Conservation (phyloP, 1,139 yeast species). For the Hansenula sp. region DNA sequence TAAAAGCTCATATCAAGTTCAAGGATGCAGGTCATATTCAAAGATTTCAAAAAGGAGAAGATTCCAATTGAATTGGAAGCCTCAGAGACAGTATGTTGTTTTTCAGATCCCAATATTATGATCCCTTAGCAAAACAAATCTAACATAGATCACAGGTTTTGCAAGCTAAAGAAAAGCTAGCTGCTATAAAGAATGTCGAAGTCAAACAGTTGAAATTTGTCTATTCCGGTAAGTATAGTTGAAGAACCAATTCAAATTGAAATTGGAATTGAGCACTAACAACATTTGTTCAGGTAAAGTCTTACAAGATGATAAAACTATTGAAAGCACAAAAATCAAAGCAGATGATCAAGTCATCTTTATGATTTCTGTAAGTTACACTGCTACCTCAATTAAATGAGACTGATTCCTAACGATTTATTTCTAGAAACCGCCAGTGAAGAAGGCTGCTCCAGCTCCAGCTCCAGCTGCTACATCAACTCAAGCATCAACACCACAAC, state of each 20-base stretch:
- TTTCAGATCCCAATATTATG: background rate
- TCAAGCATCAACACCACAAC: conserved; percentile 12
- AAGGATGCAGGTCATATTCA: conserved; percentile 76
- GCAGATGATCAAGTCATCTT: conserved; percentile 90
- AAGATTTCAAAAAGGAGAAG: conserved; percentile 90
- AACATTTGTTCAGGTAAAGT: conserved; percentile 50
- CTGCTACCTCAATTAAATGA: too few relatives aligned
- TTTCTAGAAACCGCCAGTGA: conserved; percentile 11
- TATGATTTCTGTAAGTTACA: conserved; percentile 59
- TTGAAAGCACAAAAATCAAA: conserved; percentile 71
- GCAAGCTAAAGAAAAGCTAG: conserved; percentile 71
- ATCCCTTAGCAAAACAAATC: conserved; percentile 7
- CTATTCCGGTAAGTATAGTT: conserved; percentile 57
- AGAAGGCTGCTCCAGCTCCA: conserved; percentile 13
- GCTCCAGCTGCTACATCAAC: conserved; percentile 17
- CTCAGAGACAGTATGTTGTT: conserved; percentile 55
- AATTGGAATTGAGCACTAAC: background rate
- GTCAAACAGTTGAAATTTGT: conserved; percentile 80
- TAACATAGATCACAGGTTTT: conserved; percentile 40
- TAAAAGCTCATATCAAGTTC: too few relatives aligned
- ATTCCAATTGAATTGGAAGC: conserved; percentile 76
- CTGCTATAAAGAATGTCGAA: conserved; percentile 65
- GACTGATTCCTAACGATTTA: too few relatives aligned
- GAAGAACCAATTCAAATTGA: too few relatives aligned
- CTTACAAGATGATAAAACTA: conserved; percentile 74